Percentiles rank a stretch among this genome's conserved stretches.
Conservation (phyloP, 108 stramenopile species). For the Skeletonema menzelii region DNA sequence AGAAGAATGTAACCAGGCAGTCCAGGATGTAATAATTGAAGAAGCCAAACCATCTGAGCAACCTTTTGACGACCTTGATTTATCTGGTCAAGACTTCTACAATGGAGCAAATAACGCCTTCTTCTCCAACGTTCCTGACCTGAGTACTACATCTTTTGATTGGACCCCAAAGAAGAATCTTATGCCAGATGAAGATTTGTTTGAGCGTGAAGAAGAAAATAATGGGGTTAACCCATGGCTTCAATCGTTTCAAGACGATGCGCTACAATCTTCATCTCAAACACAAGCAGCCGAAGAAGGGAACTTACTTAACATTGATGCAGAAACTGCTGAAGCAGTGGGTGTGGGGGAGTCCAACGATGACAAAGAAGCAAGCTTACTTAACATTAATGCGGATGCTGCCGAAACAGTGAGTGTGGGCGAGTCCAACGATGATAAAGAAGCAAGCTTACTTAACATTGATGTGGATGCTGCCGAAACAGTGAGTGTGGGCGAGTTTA, state of each 20-base stretch:
- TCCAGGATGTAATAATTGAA: background rate
- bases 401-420: too few relatives aligned
- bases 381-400: too few relatives aligned
- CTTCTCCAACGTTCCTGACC: background rate
- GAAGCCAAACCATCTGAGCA: background rate
- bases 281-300: background rate
- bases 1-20: background rate
- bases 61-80: background rate
- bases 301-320: too few relatives aligned
- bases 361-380: too few relatives aligned
- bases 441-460: background rate
- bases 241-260: background rate
- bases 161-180: background rate
- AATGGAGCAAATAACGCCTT: background rate
- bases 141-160: background rate
- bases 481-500: background rate
- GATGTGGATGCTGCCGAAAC: background rate
- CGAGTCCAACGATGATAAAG: too few relatives aligned
- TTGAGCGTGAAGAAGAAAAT: background rate
- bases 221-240: background rate
- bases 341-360: too few relatives aligned
- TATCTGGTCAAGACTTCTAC: background rate
- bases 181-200: background rate
- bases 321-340: too few relatives aligned
- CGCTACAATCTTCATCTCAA: background rate